Evolutionary conservation across 2,329 filamentous ascomycete genomes (phyloP), one percentile per base, ranked within the genome.

Genomic region (Bipolaris cookei): DNA sequence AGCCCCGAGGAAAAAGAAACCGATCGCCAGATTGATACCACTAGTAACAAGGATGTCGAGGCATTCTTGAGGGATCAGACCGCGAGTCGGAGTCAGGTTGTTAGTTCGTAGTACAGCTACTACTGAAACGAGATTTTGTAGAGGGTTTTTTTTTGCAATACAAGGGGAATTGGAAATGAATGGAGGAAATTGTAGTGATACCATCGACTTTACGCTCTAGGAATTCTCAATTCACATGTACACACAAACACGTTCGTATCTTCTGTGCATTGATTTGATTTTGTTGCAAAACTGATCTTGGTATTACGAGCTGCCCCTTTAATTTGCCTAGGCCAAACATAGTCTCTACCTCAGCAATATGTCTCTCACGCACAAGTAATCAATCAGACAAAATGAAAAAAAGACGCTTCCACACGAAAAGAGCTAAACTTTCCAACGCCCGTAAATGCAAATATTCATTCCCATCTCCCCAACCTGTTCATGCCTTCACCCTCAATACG

Each of bases 41-140:
- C 64, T 13, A 65, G 64, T 16, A 64, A 68, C 20, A 56, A 65
- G 43, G 57, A 69, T 41, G 70, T 77, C 0, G 76, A 77, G 48
- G 69, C 66, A 0, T 74, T 70, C 48, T 42, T 77, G 58, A 69
- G 75, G 50, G 65, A 67, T 49, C 60, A 75, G 59, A 69, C 37
- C 20, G 35, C 49, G 8, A 53, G 21, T 16, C n/a, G 28, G 1
- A 43, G 28, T 0, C 42, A 47, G 5, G 25, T 41, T 3, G 28
- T 20, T 37, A 37, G 35, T 35, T 54, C 14, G 20, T 18, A 41
- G 34, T 8, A 41, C 13, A 10, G 2, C 25, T 28, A 28, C 25
- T 3, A 8, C 10, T 28, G 25, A 28, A 28, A 28, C 8, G 8
- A 28, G 25, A 28, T 10, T 28, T 23, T 18, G 7, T 6, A 14